Conservation (phyloP, 2,329 filamentous ascomycete species). For the Hypoxylon sp. region DNA sequence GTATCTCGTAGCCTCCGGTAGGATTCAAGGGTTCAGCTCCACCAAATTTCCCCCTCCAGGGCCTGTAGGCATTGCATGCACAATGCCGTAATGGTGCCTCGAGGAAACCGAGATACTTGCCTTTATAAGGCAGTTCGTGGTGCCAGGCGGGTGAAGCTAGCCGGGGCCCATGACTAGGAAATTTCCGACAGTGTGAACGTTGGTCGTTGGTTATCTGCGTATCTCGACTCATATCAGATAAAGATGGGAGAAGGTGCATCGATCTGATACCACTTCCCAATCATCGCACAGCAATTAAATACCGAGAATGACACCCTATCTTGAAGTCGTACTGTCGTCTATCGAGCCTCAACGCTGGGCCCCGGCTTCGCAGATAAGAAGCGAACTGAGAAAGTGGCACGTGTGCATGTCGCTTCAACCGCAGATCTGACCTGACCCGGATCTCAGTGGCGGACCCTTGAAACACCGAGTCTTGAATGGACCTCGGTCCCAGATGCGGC, state of each 20-base stretch:
- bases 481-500: slow-evolving; percentile 30
- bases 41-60: slow-evolving; percentile 16
- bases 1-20: slow-evolving; percentile 10
- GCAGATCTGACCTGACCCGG: slow-evolving; percentile 28
- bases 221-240: slow-evolving; percentile 1
- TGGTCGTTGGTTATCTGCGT: slow-evolving; percentile 12
- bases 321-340: neutral
- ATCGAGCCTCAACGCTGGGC: slow-evolving; percentile 11
- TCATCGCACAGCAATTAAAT: neutral
- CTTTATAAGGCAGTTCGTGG: slow-evolving; percentile 20
- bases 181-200: slow-evolving; percentile 11
- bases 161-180: slow-evolving; percentile 3
- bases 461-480: slow-evolving; percentile 30
- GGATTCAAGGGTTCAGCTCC: slow-evolving; percentile 33
- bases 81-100: slow-evolving; percentile 38
- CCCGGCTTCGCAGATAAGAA: slow-evolving; percentile 5
- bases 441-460: slow-evolving; percentile 22
- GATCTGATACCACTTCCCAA: neutral
- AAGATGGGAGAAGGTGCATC: neutral
- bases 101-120: slow-evolving; percentile 24
- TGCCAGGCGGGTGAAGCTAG: slow-evolving; percentile 21
- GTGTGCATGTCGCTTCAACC: slow-evolving; percentile 27
- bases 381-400: slow-evolving; percentile 23
- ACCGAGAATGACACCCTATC: neutral
- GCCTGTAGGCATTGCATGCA: slow-evolving; percentile 24